Conservation (phyloP, 2,329 filamentous ascomycete genomes). For the Thelonectria rubi region DNA sequence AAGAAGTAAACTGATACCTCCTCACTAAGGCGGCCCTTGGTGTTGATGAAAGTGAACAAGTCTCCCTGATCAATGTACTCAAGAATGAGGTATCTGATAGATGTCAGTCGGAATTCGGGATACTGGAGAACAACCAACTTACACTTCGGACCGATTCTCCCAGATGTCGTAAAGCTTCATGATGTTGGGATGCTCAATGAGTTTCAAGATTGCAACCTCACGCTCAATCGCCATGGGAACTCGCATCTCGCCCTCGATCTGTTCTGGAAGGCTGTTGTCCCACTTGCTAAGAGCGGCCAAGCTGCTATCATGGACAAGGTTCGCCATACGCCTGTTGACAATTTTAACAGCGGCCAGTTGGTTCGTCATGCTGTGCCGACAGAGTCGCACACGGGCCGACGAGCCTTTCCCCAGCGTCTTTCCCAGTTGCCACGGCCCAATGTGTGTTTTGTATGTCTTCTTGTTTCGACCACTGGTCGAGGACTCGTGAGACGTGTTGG, state of each 20-base stretch:
- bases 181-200: constrained; percentile 94
- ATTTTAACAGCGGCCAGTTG: constrained; percentile 95
- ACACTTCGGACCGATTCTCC: constrained; percentile 97
- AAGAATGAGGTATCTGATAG: constrained; percentile 85
- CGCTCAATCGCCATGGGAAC: constrained; percentile 92
- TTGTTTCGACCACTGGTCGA: constrained; percentile 52
- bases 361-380: constrained; percentile 79
- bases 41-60: constrained; percentile 86
- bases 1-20: constrained; percentile 85
- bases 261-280: constrained; percentile 65
- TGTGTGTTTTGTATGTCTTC: constrained; percentile 71
- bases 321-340: constrained; percentile 82
- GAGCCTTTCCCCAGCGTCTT: constrained; percentile 90
- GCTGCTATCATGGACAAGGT: constrained; percentile 85
- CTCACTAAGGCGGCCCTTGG: constrained; percentile 77
- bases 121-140: constrained; percentile 50
- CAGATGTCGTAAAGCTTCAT: constrained; percentile 96
- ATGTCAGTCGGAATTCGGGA: constrained; percentile 21
- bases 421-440: constrained; percentile 94
- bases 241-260: constrained; percentile 68
- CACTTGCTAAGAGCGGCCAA: constrained; percentile 83
- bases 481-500: constrained; percentile 54
- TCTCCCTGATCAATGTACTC: constrained; percentile 86
- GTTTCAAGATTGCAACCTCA: constrained; percentile 96
- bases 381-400: constrained; percentile 86